Evolutionary conservation across 192 early-diverging fungal species (phyloP).

Genomic region (Coemansia sp.): DNA sequence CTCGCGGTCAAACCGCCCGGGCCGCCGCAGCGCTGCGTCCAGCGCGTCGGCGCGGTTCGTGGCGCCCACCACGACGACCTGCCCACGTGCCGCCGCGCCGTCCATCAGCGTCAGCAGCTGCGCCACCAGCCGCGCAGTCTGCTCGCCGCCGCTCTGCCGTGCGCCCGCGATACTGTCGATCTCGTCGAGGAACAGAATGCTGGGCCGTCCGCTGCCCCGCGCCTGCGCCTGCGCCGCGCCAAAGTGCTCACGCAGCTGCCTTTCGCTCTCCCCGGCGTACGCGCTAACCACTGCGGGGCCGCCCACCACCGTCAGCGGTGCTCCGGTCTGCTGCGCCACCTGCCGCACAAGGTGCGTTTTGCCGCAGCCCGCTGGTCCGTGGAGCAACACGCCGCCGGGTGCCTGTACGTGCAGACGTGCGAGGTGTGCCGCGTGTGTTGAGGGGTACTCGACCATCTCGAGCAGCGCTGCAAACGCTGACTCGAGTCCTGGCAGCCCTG

Average conservation of each 20-base stretch:
- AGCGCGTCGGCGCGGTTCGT: constrained; percentile 97
- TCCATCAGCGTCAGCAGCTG: constrained; percentile 92
- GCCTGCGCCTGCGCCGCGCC: constrained; percentile 85
- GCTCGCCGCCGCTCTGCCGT: constrained; percentile 64
- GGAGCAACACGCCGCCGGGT: constrained; percentile 94
- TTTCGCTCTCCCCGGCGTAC: constrained; percentile 98
- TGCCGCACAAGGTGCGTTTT: constrained; percentile 98
- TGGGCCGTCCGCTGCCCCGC: too few species aligned
- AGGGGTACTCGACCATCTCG: too few species aligned
- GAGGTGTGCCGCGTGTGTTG: too few species aligned
- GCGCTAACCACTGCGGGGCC: constrained; percentile 97
- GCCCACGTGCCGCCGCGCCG: constrained; percentile 88
- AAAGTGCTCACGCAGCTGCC: constrained; percentile 89
- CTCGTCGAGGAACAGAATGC: constrained; percentile 98
- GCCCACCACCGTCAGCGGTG: constrained; percentile 88
- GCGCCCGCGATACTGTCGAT: constrained; percentile 92
- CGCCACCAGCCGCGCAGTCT: constrained; percentile 91
- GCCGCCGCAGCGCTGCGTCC: constrained; percentile 85
- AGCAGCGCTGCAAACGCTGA: too few species aligned
- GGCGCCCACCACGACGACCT: constrained; percentile 95
- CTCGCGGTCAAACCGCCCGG: constrained; percentile 92
- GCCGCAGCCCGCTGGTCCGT: constrained; percentile 95
- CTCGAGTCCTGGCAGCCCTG: too few species aligned
- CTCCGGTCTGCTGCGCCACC: constrained; percentile 86
- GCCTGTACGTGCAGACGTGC: too few species aligned